Conservation (phyloP, 1,284 basidiomycete genomes). For the Kalmanozyma brasiliensis region DNA sequence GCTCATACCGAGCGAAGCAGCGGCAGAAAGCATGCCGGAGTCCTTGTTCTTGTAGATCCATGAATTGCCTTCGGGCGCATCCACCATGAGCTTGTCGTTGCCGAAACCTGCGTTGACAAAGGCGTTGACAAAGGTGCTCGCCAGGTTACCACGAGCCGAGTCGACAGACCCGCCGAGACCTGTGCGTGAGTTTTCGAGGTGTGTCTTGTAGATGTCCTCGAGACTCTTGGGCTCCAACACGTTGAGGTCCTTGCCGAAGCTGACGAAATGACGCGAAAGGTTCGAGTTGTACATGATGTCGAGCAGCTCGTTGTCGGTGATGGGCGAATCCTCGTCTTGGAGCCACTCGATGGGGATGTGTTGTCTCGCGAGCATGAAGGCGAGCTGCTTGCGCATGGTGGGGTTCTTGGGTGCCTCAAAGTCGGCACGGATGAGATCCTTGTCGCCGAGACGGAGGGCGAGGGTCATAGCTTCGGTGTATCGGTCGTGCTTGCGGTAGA, state of each 20-base stretch:
- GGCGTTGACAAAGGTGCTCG: slow-evolving; percentile 97
- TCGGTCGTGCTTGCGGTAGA: slow-evolving; percentile 88
- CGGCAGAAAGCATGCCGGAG: slow-evolving; percentile 96
- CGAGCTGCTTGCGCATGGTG: slow-evolving; percentile 91
- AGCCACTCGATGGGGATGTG: slow-evolving; percentile 93
- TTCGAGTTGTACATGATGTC: slow-evolving; percentile 80
- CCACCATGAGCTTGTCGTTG: slow-evolving; percentile 98
- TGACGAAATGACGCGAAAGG: slow-evolving; percentile 79
- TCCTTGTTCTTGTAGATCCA: slow-evolving; percentile 99
- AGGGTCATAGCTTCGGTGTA: slow-evolving; percentile 91
- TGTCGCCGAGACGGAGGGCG: slow-evolving; percentile 86
- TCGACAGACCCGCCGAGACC: slow-evolving; percentile 75
- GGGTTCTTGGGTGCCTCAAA: slow-evolving; percentile 64
- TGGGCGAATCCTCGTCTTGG: slow-evolving; percentile 72
- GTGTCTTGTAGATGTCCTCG: slow-evolving; percentile 97
- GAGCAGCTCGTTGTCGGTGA: slow-evolving; percentile 72
- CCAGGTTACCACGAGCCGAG: slow-evolving; percentile 92
- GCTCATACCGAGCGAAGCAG: slow-evolving; percentile 91
- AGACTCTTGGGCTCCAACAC: slow-evolving; percentile 89
- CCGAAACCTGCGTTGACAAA: slow-evolving; percentile 99
- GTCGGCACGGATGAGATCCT: slow-evolving; percentile 74
- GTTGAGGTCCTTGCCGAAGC: slow-evolving; percentile 93
- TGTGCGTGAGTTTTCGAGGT: slow-evolving; percentile 78
- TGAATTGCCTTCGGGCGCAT: slow-evolving; percentile 92
- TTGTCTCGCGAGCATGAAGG: slow-evolving; percentile 90